phyloP scores from a whole-genome alignment of 352 stramenopile genomes.

The Phytophthora ramorum region DNA sequence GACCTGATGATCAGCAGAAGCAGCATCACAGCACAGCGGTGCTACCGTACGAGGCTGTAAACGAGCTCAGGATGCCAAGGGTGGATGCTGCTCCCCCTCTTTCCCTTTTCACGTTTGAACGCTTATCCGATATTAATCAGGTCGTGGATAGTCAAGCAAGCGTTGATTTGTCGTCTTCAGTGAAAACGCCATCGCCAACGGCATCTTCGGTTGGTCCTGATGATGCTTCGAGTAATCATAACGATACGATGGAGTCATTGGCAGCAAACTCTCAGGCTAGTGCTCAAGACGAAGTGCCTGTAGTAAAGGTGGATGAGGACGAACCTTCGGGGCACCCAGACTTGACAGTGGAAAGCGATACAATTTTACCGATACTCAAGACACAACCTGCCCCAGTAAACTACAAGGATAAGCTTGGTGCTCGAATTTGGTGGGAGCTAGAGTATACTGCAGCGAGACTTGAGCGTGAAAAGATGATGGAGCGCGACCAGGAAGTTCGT shows the following conservation, averaged over 20 bases:
- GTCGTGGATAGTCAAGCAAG: not conserved
- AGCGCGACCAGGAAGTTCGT: slow-evolving; percentile 9
- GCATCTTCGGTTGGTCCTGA: not conserved
- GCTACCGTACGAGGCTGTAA: not conserved
- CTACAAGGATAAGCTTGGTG: slow-evolving; percentile 59
- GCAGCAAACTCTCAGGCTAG: not conserved
- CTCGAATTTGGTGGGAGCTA: slow-evolving; percentile 72
- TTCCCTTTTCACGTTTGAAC: not conserved
- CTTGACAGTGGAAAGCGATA: not conserved
- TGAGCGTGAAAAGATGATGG: slow-evolving; percentile 30
- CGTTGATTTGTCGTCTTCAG: not conserved
- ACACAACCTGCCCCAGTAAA: slow-evolving; percentile 8
- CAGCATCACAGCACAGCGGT: not conserved
- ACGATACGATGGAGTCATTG: not conserved
- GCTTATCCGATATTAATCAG: not conserved
- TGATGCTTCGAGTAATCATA: not conserved
- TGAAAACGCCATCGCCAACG: not conserved
- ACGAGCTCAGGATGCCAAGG: not conserved
- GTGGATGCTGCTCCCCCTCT: not conserved
- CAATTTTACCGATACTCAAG: not conserved
- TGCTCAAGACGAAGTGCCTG: not conserved
- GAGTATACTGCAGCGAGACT: slow-evolving; percentile 57
- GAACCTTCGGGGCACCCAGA: not conserved
- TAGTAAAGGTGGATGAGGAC: not conserved
- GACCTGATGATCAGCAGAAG: not conserved